Conservation (phyloP, 441 rosid species). For the Macaranga tanarius region DNA sequence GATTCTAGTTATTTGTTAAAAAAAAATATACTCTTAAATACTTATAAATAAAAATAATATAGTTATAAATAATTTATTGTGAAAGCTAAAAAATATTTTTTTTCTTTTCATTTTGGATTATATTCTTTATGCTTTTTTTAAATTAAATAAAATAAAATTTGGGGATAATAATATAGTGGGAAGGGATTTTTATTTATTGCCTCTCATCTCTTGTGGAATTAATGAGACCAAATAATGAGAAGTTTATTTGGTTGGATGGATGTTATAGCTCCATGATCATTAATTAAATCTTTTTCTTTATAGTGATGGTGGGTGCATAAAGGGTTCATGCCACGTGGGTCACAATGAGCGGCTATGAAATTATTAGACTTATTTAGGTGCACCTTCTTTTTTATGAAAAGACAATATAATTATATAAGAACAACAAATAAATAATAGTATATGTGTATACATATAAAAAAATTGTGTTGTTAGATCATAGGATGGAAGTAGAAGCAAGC, state of each 20-base stretch:
- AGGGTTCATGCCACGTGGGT: slow-evolving; percentile 14
- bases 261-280: slow-evolving; percentile 5
- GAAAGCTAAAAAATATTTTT: no score
- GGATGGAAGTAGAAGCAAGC: neutral
- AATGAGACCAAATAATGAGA: neutral
- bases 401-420: neutral
- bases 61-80: no score
- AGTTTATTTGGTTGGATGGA: neutral
- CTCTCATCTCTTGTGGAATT: neutral
- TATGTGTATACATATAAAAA: neutral
- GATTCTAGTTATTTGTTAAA: no score
- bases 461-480: neutral
- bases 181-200: neutral
- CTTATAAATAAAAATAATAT: no score
- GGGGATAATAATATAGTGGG: no score
- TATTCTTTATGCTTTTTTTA: no score
- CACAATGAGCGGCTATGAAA: neutral
- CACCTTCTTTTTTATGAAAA: neutral
- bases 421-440: no score
- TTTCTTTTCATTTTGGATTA: no score
- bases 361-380: neutral
- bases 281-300: neutral
- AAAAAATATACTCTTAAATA: no score
- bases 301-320: slow-evolving; percentile 7
- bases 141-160: no score